Evolutionary conservation across 495 filamentous ascomycete species (phyloP), one percentile per base, ranked within the genome.

Genomic region (Aspergillus coremiiformis): DNA sequence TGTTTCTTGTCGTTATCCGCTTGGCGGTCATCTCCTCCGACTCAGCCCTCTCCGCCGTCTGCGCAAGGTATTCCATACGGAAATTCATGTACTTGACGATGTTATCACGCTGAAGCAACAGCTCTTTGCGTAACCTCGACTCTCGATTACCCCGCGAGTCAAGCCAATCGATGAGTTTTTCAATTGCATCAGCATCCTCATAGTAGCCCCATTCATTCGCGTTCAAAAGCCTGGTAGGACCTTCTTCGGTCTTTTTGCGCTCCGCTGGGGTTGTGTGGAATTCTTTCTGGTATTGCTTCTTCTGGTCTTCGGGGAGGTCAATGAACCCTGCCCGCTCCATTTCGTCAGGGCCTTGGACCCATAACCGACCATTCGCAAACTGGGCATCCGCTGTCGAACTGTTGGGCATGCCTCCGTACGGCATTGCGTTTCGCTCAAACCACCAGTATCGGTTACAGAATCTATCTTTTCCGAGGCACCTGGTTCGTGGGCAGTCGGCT

Each of bases 401-500:
- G 54, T 80, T 76, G 0, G 90, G 92, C 52, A 96, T 73, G 2
- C 94, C 94, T 42, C 75, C 89, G 63, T 89, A 96, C 1, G 93
- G 94, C 93, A 97, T 96, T 23, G 90, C 93, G 62, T 97, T 98
- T 32, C 91, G 86, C 69, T 98, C 93, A 64, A 96, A 95, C 92
- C 92, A 98, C 76, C 90, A 96, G 64, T 97, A 98, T 19, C 90
- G 87, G 63, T 97, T 98, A 82, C 89, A 95, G 74, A 95, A 98
- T 21, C 93, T 81, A 65, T 98, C 93, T 55, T 89, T 88, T 39
- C 93, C 93, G 10, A 98, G 77, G 47, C 89, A 82, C 50, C 85
- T 83, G 12, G 90, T 96, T 45, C 93, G 85, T 33, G 89, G 86
- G 61, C 92, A 95, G 64, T 96, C 89, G 37, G 89, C 86, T 67